Percentiles rank a stretch among this genome's conserved stretches.
Evolutionary conservation across 495 filamentous ascomycete genomes (phyloP).

Genomic region (Penicillium samsonianum): DNA sequence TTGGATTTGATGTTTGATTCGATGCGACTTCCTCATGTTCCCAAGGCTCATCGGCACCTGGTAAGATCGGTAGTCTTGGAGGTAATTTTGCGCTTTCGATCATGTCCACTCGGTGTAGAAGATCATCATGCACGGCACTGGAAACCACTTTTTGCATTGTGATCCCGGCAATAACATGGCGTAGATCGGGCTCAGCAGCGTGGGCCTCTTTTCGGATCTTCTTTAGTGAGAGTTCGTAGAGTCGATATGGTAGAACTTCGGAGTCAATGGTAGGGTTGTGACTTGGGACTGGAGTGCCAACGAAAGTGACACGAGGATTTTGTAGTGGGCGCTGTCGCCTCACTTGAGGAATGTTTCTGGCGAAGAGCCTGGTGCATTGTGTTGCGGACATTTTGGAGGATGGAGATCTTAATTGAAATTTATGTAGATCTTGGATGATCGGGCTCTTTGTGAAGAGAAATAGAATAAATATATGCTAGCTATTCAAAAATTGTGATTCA

Average conservation of each 20-base stretch:
- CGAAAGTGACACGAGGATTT: conserved; percentile 14
- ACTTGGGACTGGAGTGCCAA: conserved; percentile 10
- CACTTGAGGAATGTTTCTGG: conserved; percentile 21
- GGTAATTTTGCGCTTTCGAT: conserved; percentile 10
- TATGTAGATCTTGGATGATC: neutral
- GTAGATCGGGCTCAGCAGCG: conserved; percentile 25
- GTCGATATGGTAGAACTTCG: conserved; percentile 28
- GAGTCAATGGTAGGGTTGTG: conserved; percentile 24
- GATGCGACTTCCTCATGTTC: conserved; percentile 18
- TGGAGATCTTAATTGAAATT: neutral
- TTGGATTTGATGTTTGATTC: neutral
- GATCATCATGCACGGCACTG: conserved; percentile 21
- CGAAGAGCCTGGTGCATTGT: conserved; percentile 20
- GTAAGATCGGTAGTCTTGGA: conserved; percentile 15
- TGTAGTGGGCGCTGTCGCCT: conserved; percentile 12
- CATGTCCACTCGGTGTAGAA: conserved; percentile 21
- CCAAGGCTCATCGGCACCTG: conserved; percentile 15
- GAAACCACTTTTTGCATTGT: conserved; percentile 27
- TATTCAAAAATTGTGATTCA: neutral
- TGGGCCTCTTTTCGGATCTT: conserved; percentile 31
- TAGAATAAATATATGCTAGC: neutral
- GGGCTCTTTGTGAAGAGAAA: neutral
- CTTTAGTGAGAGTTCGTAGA: conserved; percentile 29
- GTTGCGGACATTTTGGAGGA: conserved; percentile 4
- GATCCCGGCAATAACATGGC: conserved; percentile 26